A percentile compares a stretch with the other conserved stretches of the same genome.
phyloP scores from a whole-genome alignment of 2,329 filamentous ascomycete species.

The Rugonectria rugulosa region DNA sequence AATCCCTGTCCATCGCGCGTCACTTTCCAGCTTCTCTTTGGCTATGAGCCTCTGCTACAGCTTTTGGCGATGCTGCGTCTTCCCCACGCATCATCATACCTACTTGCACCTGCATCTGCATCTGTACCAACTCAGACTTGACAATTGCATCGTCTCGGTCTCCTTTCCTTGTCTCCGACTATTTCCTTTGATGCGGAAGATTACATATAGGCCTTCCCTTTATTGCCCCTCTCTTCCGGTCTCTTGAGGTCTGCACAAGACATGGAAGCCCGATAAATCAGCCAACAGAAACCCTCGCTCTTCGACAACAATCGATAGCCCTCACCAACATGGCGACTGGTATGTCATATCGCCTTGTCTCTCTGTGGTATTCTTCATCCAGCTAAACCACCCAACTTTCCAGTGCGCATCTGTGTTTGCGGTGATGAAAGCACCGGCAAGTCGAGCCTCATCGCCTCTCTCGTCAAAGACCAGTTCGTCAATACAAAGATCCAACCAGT shows the following conservation, averaged over 20 bases:
- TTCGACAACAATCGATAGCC: conserved; percentile 2
- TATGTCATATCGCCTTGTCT: conserved; percentile 22
- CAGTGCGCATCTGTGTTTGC: conserved; percentile 92
- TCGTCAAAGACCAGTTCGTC: conserved; percentile 97
- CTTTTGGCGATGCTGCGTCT: neutral
- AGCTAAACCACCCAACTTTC: conserved; percentile 27
- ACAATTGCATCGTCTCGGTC: conserved; percentile 12
- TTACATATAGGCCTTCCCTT: neutral
- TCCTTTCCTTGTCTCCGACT: conserved; percentile 9
- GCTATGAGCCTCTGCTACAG: too few species aligned
- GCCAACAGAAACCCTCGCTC: conserved; percentile 17
- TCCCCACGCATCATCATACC: neutral
- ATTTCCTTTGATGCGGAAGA: conserved; percentile 11
- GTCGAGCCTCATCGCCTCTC: conserved; percentile 89
- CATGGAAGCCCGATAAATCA: conserved; percentile 32
- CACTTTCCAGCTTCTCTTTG: conserved; percentile 1
- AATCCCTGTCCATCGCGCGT: conserved; percentile 36
- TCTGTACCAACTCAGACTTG: conserved; percentile 9
- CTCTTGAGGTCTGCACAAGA: conserved; percentile 16
- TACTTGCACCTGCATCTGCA: conserved; percentile 17
- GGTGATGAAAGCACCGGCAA: conserved; percentile 97
- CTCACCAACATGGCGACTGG: conserved; percentile 36
- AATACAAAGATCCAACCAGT: conserved; percentile 94
- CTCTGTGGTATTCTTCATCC: conserved; percentile 12
- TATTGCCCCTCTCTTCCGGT: conserved; percentile 11